Percentiles rank a stretch among this genome's conserved stretches.
Evolutionary conservation across 106 monocot genomes (phyloP).

Genomic region (Dendrobium officinale): DNA sequence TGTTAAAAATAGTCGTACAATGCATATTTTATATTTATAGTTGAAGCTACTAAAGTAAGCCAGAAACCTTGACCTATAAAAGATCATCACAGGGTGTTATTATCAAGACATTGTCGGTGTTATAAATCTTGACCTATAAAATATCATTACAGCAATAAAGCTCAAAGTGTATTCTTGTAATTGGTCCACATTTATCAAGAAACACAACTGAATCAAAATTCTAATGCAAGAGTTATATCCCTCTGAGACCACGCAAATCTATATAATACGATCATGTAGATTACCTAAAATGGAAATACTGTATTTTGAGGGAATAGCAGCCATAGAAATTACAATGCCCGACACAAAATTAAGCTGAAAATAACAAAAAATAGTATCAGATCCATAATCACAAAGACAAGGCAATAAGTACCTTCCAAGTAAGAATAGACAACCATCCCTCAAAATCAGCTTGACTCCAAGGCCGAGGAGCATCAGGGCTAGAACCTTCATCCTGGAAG

Average conservation of each 20-base stretch:
- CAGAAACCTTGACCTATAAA: too few relatives aligned
- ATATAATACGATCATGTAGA: not conserved
- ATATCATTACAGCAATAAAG: too few relatives aligned
- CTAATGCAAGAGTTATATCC: not conserved
- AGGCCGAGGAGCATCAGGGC: constrained; percentile 30
- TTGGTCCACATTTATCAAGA: too few relatives aligned
- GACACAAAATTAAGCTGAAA: not conserved
- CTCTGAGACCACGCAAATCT: not conserved
- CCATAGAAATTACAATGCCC: not conserved
- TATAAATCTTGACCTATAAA: too few relatives aligned
- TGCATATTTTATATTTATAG: too few relatives aligned
- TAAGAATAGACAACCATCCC: constrained; percentile 81
- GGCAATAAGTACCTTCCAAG: constrained; percentile 78
- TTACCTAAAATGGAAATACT: not conserved
- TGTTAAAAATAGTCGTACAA: too few relatives aligned
- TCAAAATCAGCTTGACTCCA: constrained; percentile 89
- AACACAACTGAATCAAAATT: not conserved
- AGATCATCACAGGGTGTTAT: too few relatives aligned
- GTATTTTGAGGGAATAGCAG: not conserved
- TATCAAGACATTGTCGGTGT: too few relatives aligned
- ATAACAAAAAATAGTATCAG: not conserved
- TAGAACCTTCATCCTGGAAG: constrained; percentile 45
- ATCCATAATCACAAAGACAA: not conserved
- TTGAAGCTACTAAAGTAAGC: too few relatives aligned
- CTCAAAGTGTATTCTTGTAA: too few relatives aligned